Base-by-base conservation (phyloP, 805 yeast genomes). In the Hanseniaspora singularis region DNA sequence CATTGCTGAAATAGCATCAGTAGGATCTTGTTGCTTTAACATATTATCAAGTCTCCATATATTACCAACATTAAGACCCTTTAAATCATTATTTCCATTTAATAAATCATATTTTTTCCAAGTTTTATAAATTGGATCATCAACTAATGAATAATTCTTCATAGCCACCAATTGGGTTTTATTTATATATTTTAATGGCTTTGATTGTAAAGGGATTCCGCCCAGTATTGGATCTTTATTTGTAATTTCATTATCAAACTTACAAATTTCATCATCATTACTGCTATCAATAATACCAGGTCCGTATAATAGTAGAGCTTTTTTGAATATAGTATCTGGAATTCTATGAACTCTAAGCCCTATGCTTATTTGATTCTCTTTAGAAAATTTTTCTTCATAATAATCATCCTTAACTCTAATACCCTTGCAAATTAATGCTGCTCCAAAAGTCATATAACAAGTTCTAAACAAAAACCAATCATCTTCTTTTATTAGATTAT, bases 341-440 rank as follows among this genome's bases (percentile, higher is more conserved):
- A 23, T 24, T 34, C 31, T 14, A 19, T 23, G 38, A 12, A 26
- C 33, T 45, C 40, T 24, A 34, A 24, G 33, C 1, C 28, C 33
- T 10, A 32, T 19, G 8, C 30, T 32, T 8, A 41, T 33, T 14
- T 24, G 26, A 2, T 30, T 19, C 22, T 40, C 23, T 28, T 46
- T 36, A 22, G 32, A 27, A 11, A 32, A 20, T 43, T 51, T 53
- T 33, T 49, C 50, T 8, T 52, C 56, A 10, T 52, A 76, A 55
- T 76, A 75, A 55, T 75, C 81, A 56, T 75, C 80, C 2, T 57
- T 51, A 3, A 74, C 63, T 49, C 79, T 64, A 31, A 60, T 58
- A 6, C 80, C 81, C n/a, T 60, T 55, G 1, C 59, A 59, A 18
- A 76, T 55, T 2, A 71, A 56, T 19, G 73, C 59, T 1, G 79